Conservation (phyloP, 2,329 filamentous ascomycete genomes). For the Thielaviopsis euricoi region DNA sequence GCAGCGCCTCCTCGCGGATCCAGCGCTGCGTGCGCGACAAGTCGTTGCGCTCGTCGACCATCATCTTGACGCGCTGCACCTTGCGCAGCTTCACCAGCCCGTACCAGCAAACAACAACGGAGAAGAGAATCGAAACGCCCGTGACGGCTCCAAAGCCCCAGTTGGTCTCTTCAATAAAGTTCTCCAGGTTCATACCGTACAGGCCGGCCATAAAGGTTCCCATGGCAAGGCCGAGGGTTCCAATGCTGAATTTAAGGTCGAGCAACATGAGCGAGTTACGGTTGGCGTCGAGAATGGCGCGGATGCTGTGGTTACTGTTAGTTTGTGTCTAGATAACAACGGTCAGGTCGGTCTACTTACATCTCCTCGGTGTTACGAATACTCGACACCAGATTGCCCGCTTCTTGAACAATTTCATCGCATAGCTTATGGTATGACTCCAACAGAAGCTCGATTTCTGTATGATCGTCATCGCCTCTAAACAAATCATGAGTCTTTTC, state of each 20-base stretch:
- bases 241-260: constrained; percentile 90
- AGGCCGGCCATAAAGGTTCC: constrained; percentile 93
- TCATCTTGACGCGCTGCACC: constrained; percentile 83
- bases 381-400: constrained; percentile 78
- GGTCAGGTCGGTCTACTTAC: constrained; percentile 32
- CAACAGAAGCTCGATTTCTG: constrained; percentile 89
- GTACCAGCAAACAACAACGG: constrained; percentile 64
- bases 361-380: constrained; percentile 98
- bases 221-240: constrained; percentile 83
- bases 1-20: constrained; percentile 31
- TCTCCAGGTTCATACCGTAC: constrained; percentile 99
- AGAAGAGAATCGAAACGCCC: constrained; percentile 51
- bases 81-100: constrained; percentile 69
- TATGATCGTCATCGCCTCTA: constrained; percentile 71
- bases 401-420: constrained; percentile 93
- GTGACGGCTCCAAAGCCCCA: constrained; percentile 71
- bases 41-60: constrained; percentile 24
- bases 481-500: constrained; percentile 64
- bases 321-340: constrained; percentile 1
- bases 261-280: constrained; percentile 96
- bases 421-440: constrained; percentile 97
- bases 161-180: constrained; percentile 90
- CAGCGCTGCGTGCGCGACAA: constrained; percentile 25
- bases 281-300: constrained; percentile 93
- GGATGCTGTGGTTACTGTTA: constrained; percentile 43